Evolutionary conservation across 2,329 filamentous ascomycete species (phyloP).

Genomic region (Phialophora macrospora): DNA sequence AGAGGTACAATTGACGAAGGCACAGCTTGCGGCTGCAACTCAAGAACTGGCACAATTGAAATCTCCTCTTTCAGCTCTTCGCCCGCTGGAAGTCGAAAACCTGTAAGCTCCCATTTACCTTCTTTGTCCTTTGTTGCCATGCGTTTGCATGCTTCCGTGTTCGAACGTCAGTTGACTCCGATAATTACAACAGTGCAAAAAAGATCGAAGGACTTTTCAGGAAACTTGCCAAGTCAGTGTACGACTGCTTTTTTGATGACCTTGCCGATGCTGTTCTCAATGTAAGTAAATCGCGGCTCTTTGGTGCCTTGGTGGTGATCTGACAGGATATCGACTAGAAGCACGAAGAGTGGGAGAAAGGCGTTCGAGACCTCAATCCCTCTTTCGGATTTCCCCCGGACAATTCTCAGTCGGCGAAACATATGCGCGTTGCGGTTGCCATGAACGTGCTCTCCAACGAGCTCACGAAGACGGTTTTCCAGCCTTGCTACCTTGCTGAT

Average conservation of each 20-base stretch:
- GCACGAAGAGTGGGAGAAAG: background rate
- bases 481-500: background rate
- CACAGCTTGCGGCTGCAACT: background rate
- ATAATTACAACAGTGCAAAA: background rate
- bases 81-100: background rate
- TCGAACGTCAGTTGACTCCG: too few relatives aligned
- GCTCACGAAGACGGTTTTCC: background rate
- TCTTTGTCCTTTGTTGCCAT: background rate
- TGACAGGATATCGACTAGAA: background rate
- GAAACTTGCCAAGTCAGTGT: background rate
- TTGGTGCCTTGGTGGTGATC: background rate
- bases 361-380: background rate
- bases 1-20: background rate
- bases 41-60: background rate
- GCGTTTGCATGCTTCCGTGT: background rate
- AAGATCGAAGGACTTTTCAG: background rate
- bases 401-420: background rate
- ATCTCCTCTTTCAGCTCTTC: background rate
- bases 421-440: background rate
- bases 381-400: background rate
- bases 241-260: background rate
- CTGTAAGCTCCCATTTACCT: background rate
- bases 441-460: background rate
- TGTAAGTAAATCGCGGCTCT: background rate
- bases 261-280: background rate